These are phyloP conservation scores for Chalciporus piperatoides DNA, from an alignment of 1,284 basidiomycete genomes.

Conservation along the genomic window DNA sequence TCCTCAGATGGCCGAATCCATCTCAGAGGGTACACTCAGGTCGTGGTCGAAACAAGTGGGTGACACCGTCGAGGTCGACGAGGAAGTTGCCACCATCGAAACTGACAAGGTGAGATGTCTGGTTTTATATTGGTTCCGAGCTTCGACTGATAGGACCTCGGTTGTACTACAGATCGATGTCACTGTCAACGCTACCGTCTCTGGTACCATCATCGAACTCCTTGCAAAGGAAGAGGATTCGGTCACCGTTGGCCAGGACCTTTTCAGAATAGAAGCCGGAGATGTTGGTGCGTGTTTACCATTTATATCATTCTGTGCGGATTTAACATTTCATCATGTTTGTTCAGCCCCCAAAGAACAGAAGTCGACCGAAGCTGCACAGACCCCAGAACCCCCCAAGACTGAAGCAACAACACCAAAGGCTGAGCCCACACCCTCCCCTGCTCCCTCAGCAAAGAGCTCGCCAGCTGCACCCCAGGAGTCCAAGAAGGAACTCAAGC, in stretches of 20 bases:
- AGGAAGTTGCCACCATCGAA: slow-evolving; percentile 97
- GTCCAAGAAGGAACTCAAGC: slow-evolving; percentile 41
- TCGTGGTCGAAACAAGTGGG: slow-evolving; percentile 94
- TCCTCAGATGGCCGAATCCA: slow-evolving; percentile 98
- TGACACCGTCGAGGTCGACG: slow-evolving; percentile 87
- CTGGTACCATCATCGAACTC: slow-evolving; percentile 86
- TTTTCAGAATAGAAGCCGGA: slow-evolving; percentile 89
- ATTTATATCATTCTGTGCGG: background rate
- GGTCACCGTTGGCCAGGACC: slow-evolving; percentile 92
- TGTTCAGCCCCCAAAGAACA: slow-evolving; percentile 34
- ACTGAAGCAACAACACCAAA: slow-evolving; percentile 43
- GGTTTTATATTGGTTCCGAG: background rate
- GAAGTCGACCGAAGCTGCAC: slow-evolving; percentile 36
- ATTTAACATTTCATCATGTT: background rate
- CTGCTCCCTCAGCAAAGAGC: slow-evolving; percentile 39
- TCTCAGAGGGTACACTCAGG: slow-evolving; percentile 96
- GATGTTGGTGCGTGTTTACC: slow-evolving; percentile 50
- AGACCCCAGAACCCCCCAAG: slow-evolving; percentile 26
- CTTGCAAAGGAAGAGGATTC: slow-evolving; percentile 93
- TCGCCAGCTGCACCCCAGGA: slow-evolving; percentile 29
- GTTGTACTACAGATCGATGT: slow-evolving; percentile 79
- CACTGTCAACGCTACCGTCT: slow-evolving; percentile 89
- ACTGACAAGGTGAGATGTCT: slow-evolving; percentile 83
- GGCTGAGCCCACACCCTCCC: slow-evolving; percentile 49
- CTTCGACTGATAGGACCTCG: slow-evolving; percentile 7